Evolutionary conservation across 345 rosid species (phyloP), one percentile per base, ranked within the genome.

Genomic region (Passiflora organensis): DNA sequence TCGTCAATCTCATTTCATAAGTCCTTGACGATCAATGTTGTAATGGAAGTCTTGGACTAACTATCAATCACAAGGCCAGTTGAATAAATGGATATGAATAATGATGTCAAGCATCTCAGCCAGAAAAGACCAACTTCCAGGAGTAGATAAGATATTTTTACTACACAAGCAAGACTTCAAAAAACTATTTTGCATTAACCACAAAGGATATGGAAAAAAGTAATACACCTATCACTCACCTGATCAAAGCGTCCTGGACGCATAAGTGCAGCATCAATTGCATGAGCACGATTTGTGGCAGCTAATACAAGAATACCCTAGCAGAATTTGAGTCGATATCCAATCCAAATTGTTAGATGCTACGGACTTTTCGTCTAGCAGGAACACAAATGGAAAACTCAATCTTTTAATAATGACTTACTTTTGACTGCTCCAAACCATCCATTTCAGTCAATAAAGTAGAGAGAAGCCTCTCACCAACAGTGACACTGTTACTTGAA

Each of bases 361-460:
- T 17, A 47, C 19, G 5, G 43, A 43, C 11, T 52, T 46, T 38
- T 36, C 25, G 34, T 8, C 34, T 2, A 28, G 34, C 34, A 28
- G 3, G 34, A 28, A 28, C 5, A 28, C 34, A 25, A 37, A 50
- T 9, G 6, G 25, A 46, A 47, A 53, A 36, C 24, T 32, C 15
- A 61, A 18, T 43, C 22, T 23, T 41, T 43, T 23, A 6, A 49
- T 17, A 13, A n/a, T 43, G 23, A 51, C 79, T 69, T 62, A 86
- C 95, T 65, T 84, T 86, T 59, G 95, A 82, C 68, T 86, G 79
- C 72, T 93, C 94, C 52, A 93, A 67, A 64, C 99, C 99, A 64
- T 93, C 99, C 96, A 89, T 89, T 81, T 93, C 99, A 16, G 95
- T 93, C 55, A 93, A 78, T 58, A 93, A 69, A 41, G 95, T 89